Percentiles rank a stretch among this genome's conserved stretches.
Evolutionary conservation across 192 early-diverging fungal species (phyloP).

Genomic region (Diversispora epigaea): DNA sequence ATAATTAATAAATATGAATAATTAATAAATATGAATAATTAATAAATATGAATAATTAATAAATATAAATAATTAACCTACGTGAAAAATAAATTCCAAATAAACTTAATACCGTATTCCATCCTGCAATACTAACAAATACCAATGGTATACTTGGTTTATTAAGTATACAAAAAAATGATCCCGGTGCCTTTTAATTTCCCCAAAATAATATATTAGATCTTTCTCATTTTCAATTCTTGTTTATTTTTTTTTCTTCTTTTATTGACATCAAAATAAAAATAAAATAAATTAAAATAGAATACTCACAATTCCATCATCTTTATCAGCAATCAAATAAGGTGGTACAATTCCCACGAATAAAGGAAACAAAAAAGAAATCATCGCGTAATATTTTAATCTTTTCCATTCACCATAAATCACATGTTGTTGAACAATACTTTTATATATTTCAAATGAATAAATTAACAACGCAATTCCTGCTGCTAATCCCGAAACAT

Average conservation of each 20-base stretch:
- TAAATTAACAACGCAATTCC: constrained; percentile 9
- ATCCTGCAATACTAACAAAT: constrained; percentile 28
- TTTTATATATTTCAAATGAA: constrained; percentile 21
- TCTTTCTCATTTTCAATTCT: no score
- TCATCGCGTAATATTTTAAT: constrained; percentile 20
- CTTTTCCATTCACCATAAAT: constrained; percentile 13
- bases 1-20: not conserved
- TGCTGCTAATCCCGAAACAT: constrained; percentile 7
- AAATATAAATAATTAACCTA: not conserved
- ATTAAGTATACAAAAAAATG: constrained; percentile 26
- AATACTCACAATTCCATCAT: constrained; percentile 23
- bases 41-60: constrained; percentile 7
- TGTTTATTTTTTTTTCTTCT: no score
- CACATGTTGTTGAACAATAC: not conserved
- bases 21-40: not conserved
- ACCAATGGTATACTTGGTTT: constrained; percentile 10
- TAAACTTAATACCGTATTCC: constrained; percentile 23
- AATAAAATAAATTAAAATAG: not conserved
- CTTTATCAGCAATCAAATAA: constrained; percentile 16
- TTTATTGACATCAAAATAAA: not conserved
- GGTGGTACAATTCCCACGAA: constrained; percentile 21
- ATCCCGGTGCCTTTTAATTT: not conserved
- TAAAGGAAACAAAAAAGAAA: constrained; percentile 5
- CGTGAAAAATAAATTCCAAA: constrained; percentile 28
- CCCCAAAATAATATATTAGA: not conserved